Evolutionary conservation across 495 filamentous ascomycete species (phyloP), one percentile per base, ranked within the genome.

Genomic region (Pseudoneurospora amorphoporcata): DNA sequence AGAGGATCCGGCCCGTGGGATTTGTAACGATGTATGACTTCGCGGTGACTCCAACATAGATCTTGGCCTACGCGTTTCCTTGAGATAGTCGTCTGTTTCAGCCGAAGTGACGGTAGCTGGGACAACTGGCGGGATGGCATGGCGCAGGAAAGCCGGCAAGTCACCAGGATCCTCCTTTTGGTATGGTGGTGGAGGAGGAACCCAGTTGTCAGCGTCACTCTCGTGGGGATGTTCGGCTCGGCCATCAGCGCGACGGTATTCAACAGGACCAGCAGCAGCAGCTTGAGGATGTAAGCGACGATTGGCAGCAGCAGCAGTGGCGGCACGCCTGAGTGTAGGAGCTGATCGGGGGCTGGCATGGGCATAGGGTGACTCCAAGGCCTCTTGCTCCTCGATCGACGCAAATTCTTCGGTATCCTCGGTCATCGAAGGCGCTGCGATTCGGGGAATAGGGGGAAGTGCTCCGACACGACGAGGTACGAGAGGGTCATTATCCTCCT

Each of bases 181-280:
- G 76, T 97, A 97, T 8, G 93, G 92, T 14, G 94, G 94, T n/a
- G 94, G 94, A 0, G 94, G 94, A 32, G 94, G 92, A 8, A 94
- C 92, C 94, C 94, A 97, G 73, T 94, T 92, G 74, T 97, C 94
- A 4, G 93, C 93, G 77, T 97, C 92, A 73, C 91, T 94, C 79
- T 96, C 93, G 80, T 96, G 92, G 12, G 94, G 94, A 72, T 92
- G 86, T 71, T 92, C 86, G 19, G 86, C 82, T 41, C 89, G 84
- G 16, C 89, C 90, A 78, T 92, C 89, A 37, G 92, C 83, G 35
- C 88, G 82, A 72, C 86, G 82, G 76, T 88, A 85, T 65, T 85
- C 78, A 42, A 85, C 75, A 69, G 74, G 78, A 23, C 84, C 79
- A 72, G 82, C 77, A 38, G 77, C 73, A 29, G 82, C 75, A 68